phyloP scores from a whole-genome alignment of 139 green algal species.

The Chlorella vulgaris region DNA sequence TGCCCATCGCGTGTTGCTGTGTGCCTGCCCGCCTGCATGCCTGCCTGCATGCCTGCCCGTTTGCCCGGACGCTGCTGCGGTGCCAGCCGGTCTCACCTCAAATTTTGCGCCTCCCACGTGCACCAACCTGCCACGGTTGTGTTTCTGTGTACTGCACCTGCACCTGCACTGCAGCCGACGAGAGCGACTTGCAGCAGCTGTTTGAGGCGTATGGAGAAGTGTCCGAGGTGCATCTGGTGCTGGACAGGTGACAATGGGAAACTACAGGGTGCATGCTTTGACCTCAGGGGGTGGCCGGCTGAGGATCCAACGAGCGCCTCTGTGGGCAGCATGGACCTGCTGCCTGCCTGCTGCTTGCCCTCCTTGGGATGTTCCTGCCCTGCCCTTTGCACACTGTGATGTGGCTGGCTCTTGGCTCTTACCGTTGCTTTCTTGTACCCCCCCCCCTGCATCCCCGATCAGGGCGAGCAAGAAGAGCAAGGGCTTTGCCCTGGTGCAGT shows the following conservation, averaged over 20 bases:
- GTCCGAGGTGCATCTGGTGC: constrained; percentile 89
- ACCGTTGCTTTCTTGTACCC: too few species aligned
- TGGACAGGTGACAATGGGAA: constrained; percentile 75
- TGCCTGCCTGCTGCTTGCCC: background rate
- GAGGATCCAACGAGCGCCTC: too few species aligned
- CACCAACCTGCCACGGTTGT: too few species aligned
- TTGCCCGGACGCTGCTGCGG: too few species aligned
- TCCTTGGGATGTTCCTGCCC: background rate
- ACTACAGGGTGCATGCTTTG: background rate
- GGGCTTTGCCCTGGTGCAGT: constrained; percentile 93
- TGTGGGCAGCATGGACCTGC: background rate
- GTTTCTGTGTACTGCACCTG: background rate
- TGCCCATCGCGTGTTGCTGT: too few species aligned
- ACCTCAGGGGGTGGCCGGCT: background rate
- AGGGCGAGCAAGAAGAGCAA: constrained; percentile 65
- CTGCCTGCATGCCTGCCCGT: too few species aligned
- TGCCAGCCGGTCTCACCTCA: too few species aligned
- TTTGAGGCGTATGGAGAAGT: constrained; percentile 84
- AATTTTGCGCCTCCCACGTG: too few species aligned
- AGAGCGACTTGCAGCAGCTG: constrained; percentile 82
- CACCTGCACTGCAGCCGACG: constrained; percentile 56
- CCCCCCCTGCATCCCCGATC: too few species aligned
- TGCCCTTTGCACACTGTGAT: too few species aligned
- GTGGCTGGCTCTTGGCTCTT: too few species aligned
- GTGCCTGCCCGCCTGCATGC: too few species aligned